phyloP scores from a whole-genome alignment of 2,329 filamentous ascomycete species.

The Ophiocordyceps camponoti-rufipedis region DNA sequence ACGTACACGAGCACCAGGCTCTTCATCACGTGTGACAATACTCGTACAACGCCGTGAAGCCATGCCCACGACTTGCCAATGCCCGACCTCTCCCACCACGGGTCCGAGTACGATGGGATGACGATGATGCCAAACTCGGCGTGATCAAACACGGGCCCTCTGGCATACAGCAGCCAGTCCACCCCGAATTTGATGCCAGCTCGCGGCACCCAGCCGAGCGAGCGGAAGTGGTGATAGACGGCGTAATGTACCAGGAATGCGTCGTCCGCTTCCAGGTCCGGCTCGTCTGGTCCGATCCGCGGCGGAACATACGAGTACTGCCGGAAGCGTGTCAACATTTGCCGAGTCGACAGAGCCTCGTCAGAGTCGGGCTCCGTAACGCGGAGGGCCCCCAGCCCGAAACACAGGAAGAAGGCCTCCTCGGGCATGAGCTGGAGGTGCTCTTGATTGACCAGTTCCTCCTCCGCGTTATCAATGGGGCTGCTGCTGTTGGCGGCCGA shows the following conservation, averaged over 20 bases:
- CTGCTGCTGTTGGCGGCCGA: background rate
- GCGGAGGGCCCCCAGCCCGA: conserved; percentile 56
- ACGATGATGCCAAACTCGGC: conserved; percentile 83
- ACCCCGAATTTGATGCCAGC: conserved; percentile 88
- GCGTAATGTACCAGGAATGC: conserved; percentile 73
- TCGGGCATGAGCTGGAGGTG: conserved; percentile 84
- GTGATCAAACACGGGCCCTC: conserved; percentile 85
- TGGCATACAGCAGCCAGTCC: conserved; percentile 86
- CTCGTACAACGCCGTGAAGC: conserved; percentile 78
- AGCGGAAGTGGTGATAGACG: conserved; percentile 91
- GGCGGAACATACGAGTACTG: conserved; percentile 53
- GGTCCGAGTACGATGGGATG: conserved; percentile 61
- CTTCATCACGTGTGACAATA: conserved; percentile 80
- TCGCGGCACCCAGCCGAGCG: conserved; percentile 84
- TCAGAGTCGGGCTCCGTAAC: conserved; percentile 34
- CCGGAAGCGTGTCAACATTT: conserved; percentile 50
- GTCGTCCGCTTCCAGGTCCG: conserved; percentile 51
- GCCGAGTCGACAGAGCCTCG: conserved; percentile 27
- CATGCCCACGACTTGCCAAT: conserved; percentile 52
- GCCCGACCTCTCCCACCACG: conserved; percentile 48
- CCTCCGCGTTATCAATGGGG: background rate
- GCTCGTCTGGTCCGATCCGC: conserved; percentile 14
- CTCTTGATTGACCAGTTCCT: conserved; percentile 38
- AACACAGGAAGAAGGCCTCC: conserved; percentile 81
- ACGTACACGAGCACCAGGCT: conserved; percentile 81